Evolutionary conservation across 768 basidiomycete genomes (phyloP).

Genomic region (Naganishia kalamii): DNA sequence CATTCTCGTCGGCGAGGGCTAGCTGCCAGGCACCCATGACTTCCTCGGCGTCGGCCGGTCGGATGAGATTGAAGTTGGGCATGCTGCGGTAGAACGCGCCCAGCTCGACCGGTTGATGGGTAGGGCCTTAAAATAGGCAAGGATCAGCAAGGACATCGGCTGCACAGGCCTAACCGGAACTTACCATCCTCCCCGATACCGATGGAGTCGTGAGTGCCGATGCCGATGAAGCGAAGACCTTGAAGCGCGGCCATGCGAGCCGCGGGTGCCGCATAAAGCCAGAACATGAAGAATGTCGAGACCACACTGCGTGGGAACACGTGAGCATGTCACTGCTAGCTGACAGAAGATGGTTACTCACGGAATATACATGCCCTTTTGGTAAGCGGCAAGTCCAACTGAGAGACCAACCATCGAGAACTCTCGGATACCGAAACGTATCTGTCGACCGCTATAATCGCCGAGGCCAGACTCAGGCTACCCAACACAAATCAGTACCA

Average conservation of each 20-base stretch:
- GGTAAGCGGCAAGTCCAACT: slow-evolving; percentile 43
- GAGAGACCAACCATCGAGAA: slow-evolving; percentile 41
- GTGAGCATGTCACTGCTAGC: too few relatives aligned
- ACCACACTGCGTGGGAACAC: too few relatives aligned
- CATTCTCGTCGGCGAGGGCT: slow-evolving; percentile 26
- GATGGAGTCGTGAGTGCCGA: slow-evolving; percentile 44
- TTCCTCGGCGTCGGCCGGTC: slow-evolving; percentile 45
- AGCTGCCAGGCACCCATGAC: slow-evolving; percentile 37
- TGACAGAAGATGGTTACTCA: too few relatives aligned
- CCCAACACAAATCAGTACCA: background rate
- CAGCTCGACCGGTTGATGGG: slow-evolving; percentile 42
- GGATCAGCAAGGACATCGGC: background rate
- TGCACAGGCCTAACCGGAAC: background rate
- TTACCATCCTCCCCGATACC: slow-evolving; percentile 44
- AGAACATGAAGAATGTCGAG: slow-evolving; percentile 47
- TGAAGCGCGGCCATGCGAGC: slow-evolving; percentile 42
- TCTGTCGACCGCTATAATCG: slow-evolving; percentile 41
- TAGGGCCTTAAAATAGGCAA: slow-evolving; percentile 30
- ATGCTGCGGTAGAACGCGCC: slow-evolving; percentile 37
- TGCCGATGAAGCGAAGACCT: slow-evolving; percentile 43
- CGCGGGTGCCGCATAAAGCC: slow-evolving; percentile 43
- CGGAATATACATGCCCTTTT: slow-evolving; percentile 45
- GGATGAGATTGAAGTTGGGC: slow-evolving; percentile 41
- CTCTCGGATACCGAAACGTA: slow-evolving; percentile 44
- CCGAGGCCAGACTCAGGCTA: slow-evolving; percentile 37